Conservation (phyloP, 371 early-diverging fungal species). For the Apophysomyces variabilis region DNA sequence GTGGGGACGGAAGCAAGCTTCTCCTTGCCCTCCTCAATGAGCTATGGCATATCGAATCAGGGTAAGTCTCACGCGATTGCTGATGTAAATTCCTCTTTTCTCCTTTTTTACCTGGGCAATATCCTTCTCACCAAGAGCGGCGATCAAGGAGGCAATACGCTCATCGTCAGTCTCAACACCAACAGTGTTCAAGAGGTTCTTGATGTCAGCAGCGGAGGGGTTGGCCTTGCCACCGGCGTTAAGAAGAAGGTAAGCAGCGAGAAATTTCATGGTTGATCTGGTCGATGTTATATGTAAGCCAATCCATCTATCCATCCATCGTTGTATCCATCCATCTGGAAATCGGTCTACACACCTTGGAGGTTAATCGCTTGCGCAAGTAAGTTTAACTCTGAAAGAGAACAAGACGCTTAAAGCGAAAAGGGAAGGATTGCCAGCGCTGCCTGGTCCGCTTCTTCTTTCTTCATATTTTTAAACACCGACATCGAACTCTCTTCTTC, state of each 20-base stretch:
- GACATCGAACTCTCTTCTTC: background rate
- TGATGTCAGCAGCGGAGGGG: slow-evolving; percentile 78
- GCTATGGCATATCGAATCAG: slow-evolving; percentile 30
- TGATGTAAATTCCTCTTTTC: background rate
- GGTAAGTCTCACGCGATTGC: background rate
- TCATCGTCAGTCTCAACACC: slow-evolving; percentile 84
- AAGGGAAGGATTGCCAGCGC: background rate
- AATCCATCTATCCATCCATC: slow-evolving; percentile 13
- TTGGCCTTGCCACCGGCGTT: slow-evolving; percentile 79
- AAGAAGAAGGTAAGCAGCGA: slow-evolving; percentile 93
- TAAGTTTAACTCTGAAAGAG: slow-evolving; percentile 19
- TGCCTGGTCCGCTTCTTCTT: background rate
- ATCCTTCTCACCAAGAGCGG: slow-evolving; percentile 83
- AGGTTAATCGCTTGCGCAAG: slow-evolving; percentile 17
- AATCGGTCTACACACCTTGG: slow-evolving; percentile 7
- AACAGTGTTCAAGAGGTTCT: slow-evolving; percentile 78
- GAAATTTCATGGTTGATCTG: slow-evolving; percentile 73
- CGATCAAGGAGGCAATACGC: slow-evolving; percentile 71
- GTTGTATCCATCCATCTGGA: slow-evolving; percentile 4
- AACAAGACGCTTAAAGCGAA: slow-evolving; percentile 21
- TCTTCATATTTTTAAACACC: background rate
- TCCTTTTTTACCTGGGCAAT: slow-evolving; percentile 55
- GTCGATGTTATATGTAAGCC: background rate
- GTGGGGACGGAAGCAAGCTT: slow-evolving; percentile 93
- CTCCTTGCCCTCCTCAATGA: slow-evolving; percentile 85